These are phyloP conservation scores for Rhodotorula diobovata DNA, from an alignment of 768 basidiomycete species.

Conservation along the genomic window DNA sequence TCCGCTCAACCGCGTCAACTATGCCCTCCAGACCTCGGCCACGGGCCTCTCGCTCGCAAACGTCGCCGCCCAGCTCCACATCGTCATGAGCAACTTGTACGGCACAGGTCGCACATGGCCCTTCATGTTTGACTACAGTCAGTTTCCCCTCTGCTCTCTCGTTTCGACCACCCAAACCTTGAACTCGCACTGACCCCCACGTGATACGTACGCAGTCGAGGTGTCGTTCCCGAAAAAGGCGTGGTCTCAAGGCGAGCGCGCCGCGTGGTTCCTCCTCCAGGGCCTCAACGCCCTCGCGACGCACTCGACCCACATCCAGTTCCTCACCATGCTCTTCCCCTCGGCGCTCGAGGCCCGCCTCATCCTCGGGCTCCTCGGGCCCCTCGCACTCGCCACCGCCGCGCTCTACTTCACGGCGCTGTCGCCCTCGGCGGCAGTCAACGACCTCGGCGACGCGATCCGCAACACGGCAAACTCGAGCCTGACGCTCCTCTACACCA, in stretches of 20 bases:
- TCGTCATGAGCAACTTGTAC: slow-evolving; percentile 51
- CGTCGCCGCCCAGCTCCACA: slow-evolving; percentile 68
- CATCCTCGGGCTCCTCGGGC: slow-evolving; percentile 75
- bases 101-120: slow-evolving; percentile 58
- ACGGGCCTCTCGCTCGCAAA: slow-evolving; percentile 74
- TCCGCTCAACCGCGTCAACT: slow-evolving; percentile 89
- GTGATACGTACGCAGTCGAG: slow-evolving; percentile 25
- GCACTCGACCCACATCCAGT: slow-evolving; percentile 95
- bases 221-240: slow-evolving; percentile 17
- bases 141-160: slow-evolving; percentile 60
- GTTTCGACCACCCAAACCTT: background rate
- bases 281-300: slow-evolving; percentile 68
- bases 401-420: slow-evolving; percentile 79
- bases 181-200: background rate
- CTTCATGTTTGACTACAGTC: slow-evolving; percentile 90
- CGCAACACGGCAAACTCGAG: slow-evolving; percentile 95
- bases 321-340: slow-evolving; percentile 89
- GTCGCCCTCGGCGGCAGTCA: slow-evolving; percentile 50
- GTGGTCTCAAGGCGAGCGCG: slow-evolving; percentile 65
- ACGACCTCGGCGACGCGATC: slow-evolving; percentile 63
- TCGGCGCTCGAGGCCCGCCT: slow-evolving; percentile 80
- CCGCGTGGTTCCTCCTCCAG: slow-evolving; percentile 82
- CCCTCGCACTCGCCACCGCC: slow-evolving; percentile 77
- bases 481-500: slow-evolving; percentile 88
- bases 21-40: slow-evolving; percentile 67